Percentiles rank a stretch among this genome's conserved stretches.
These are phyloP conservation scores for Fusarium algeriense DNA, from an alignment of 2,329 filamentous ascomycete species.

Conservation along the genomic window DNA sequence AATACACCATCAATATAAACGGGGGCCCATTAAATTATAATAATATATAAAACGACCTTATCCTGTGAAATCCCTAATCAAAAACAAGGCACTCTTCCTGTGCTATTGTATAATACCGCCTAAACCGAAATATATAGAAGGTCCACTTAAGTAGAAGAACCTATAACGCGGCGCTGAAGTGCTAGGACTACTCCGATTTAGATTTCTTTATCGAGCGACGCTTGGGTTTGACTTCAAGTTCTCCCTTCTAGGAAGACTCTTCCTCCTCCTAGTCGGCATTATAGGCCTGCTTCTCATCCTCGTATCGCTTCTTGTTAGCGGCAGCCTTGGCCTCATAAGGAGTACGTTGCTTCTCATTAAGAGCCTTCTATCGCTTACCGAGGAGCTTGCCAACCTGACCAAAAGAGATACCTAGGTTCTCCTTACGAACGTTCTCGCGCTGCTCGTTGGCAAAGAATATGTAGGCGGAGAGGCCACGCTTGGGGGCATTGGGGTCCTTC, in stretches of 20 bases:
- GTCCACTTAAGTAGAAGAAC: conserved; percentile 30
- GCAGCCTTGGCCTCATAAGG: conserved; percentile 98
- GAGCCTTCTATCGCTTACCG: conserved; percentile 98
- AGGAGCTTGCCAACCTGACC: conserved; percentile 99
- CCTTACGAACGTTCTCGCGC: conserved; percentile 96
- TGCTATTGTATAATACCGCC: conserved; percentile 59
- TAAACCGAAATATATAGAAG: conserved; percentile 55
- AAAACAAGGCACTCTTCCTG: conserved; percentile 54
- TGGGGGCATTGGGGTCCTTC: conserved; percentile 95
- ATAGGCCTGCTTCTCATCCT: conserved; percentile 97
- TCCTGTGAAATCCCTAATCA: conserved; percentile 53
- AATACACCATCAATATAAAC: no score
- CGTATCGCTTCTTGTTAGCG: conserved; percentile 98
- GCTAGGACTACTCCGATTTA: conserved; percentile 24
- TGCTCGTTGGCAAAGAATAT: conserved; percentile 99
- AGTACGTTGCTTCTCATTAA: conserved; percentile 90
- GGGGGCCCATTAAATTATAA: conserved; percentile 51
- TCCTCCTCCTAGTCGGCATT: conserved; percentile 74
- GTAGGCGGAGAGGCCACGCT: conserved; percentile 99
- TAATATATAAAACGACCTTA: conserved; percentile 51
- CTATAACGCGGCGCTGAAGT: conserved; percentile 20
- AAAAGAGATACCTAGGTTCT: conserved; percentile 98
- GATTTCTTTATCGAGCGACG: conserved; percentile 24
- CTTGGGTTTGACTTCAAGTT: conserved; percentile 18
- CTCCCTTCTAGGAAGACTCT: conserved; percentile 59